These are phyloP conservation scores for Pharus latifolius DNA, from an alignment of 176 grass and related monocot species.

Conservation along the genomic window DNA sequence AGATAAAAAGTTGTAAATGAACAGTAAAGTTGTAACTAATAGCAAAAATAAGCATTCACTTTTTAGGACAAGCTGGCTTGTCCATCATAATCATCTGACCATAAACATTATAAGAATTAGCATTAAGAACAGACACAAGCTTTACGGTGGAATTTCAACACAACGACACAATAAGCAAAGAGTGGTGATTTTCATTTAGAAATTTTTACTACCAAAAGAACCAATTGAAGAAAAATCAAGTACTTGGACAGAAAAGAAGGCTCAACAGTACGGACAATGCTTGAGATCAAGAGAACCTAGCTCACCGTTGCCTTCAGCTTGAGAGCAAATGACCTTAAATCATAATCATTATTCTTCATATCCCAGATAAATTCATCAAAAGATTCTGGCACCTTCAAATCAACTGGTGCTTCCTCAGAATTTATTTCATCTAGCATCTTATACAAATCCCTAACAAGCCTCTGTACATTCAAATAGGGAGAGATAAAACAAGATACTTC, in stretches of 20 bases:
- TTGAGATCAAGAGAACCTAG: background rate
- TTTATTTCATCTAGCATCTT: constrained; percentile 67
- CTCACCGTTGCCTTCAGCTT: constrained; percentile 72
- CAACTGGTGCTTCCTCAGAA: constrained; percentile 52
- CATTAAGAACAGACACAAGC: background rate
- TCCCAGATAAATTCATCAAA: constrained; percentile 88
- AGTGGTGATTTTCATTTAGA: background rate
- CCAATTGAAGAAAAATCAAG: background rate
- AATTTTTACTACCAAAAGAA: background rate
- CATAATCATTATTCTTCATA: constrained; percentile 76
- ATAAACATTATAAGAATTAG: background rate
- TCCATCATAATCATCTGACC: background rate
- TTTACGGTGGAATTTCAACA: background rate
- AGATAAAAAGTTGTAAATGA: background rate
- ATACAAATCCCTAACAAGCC: constrained; percentile 80
- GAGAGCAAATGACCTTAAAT: constrained; percentile 78
- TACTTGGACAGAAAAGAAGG: background rate
- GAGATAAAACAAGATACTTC: constrained; percentile 15
- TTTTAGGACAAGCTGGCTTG: background rate
- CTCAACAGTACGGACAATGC: background rate
- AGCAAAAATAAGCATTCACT: background rate
- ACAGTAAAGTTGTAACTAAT: background rate
- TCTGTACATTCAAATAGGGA: constrained; percentile 35
- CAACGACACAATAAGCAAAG: background rate
- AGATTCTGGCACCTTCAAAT: constrained; percentile 65